Conservation (phyloP, 2,329 filamentous ascomycete species). For the Fusarium anguioides region DNA sequence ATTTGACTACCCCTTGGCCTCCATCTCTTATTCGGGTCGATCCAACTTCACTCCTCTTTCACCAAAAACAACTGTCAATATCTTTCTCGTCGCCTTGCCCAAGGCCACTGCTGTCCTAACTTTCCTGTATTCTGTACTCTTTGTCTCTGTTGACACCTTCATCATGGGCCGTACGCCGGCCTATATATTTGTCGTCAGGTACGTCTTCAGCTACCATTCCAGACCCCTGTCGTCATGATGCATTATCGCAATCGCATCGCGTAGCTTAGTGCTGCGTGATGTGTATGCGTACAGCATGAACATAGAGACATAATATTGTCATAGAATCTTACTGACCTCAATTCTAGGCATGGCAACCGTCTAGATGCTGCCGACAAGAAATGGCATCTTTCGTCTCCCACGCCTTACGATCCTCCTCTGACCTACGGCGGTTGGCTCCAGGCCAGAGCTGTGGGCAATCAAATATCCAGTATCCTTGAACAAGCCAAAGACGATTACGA, state of each 20-base stretch:
- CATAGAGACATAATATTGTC: not conserved
- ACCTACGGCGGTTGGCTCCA: slow-evolving; percentile 96
- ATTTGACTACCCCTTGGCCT: slow-evolving; percentile 40
- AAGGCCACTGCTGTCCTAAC: slow-evolving; percentile 6
- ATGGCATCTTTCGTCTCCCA: slow-evolving; percentile 93
- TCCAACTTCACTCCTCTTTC: slow-evolving; percentile 29
- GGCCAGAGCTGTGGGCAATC: slow-evolving; percentile 80
- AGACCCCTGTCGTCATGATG: slow-evolving; percentile 41
- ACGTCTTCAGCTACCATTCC: slow-evolving; percentile 35
- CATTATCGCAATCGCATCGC: slow-evolving; percentile 33
- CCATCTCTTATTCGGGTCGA: slow-evolving; percentile 28
- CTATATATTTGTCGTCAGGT: slow-evolving; percentile 59
- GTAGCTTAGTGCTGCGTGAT: slow-evolving; percentile 18
- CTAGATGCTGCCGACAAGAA: slow-evolving; percentile 94
- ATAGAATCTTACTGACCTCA: slow-evolving; percentile 22
- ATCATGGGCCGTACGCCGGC: slow-evolving; percentile 57
- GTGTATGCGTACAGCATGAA: slow-evolving; percentile 15
- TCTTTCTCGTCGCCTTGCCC: slow-evolving; percentile 6
- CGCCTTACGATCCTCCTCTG: slow-evolving; percentile 93
- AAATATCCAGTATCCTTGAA: slow-evolving; percentile 79
- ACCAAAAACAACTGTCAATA: slow-evolving; percentile 9
- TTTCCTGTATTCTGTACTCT: not conserved
- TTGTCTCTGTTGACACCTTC: slow-evolving; percentile 16
- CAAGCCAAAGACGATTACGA: slow-evolving; percentile 62
- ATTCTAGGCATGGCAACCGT: slow-evolving; percentile 83